A percentile compares a stretch with the other conserved stretches of the same genome.
These are phyloP conservation scores for Przewalskia tangutica DNA, from an alignment of 257 asterid species.

Conservation along the genomic window DNA sequence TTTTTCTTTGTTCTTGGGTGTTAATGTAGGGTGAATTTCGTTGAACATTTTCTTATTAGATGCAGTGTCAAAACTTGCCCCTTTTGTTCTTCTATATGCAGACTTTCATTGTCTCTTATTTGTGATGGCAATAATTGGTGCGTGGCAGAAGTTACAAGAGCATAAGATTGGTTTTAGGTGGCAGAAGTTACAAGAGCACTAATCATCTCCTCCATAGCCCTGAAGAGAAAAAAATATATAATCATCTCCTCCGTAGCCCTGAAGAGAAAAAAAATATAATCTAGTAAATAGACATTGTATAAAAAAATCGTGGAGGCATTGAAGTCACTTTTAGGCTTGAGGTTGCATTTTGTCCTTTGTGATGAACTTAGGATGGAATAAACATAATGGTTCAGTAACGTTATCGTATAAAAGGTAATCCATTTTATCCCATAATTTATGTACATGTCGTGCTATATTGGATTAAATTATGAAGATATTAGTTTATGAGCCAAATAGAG, in stretches of 20 bases:
- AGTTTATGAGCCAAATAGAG: too few relatives aligned
- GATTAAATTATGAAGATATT: too few relatives aligned
- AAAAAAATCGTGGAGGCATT: neutral
- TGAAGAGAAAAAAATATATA: neutral
- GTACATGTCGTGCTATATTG: too few relatives aligned
- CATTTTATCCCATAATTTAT: too few relatives aligned
- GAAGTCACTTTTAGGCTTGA: neutral
- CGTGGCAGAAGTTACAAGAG: neutral
- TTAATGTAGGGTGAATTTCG: neutral
- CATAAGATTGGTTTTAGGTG: neutral
- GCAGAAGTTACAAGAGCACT: too few relatives aligned
- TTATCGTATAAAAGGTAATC: too few relatives aligned
- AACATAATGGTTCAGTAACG: too few relatives aligned
- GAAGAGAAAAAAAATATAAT: neutral
- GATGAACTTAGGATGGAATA: neutral
- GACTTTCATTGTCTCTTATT: neutral
- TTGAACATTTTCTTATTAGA: neutral
- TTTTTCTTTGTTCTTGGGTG: neutral
- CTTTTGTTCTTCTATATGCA: neutral
- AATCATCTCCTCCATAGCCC: neutral
- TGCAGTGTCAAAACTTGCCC: neutral
- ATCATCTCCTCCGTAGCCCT: neutral
- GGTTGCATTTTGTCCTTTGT: neutral
- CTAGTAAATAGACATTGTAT: neutral
- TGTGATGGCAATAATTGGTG: neutral